Evolutionary conservation across 2,329 filamentous ascomycete species (phyloP).

Genomic region (Aureobasidium melanogenum): DNA sequence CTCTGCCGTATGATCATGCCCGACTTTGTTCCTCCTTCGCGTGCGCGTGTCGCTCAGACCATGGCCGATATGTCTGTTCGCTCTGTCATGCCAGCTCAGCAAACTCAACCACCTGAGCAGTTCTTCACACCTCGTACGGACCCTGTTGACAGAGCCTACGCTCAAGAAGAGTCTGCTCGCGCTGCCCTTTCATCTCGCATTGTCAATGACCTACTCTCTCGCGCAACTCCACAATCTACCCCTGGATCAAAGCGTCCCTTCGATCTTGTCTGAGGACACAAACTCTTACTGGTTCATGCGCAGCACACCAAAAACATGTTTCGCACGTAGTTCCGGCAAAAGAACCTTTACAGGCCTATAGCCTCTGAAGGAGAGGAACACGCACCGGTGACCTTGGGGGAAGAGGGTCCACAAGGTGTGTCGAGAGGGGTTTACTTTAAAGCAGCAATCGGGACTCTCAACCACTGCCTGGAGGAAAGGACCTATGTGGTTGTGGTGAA

Average conservation of each 20-base stretch:
- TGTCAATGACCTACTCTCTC: background rate
- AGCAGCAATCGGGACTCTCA: background rate
- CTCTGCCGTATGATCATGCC: conserved; percentile 1
- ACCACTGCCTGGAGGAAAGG: background rate
- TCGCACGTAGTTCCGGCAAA: background rate
- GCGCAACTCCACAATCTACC: background rate
- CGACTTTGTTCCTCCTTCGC: conserved; percentile 1
- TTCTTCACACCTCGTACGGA: background rate
- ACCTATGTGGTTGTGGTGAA: background rate
- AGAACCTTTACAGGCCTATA: background rate
- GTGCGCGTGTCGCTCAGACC: conserved; percentile 2
- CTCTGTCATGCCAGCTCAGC: background rate
- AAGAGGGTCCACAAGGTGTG: background rate
- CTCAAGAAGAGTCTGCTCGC: background rate
- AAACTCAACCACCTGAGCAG: background rate
- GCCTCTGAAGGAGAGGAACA: background rate
- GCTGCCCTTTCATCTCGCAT: background rate
- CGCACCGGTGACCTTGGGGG: background rate
- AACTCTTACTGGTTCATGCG: background rate
- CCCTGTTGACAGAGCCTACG: background rate
- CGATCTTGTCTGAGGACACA: background rate
- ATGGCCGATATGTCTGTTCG: background rate
- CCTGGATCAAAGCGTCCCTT: conserved; percentile 5
- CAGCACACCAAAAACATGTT: background rate
- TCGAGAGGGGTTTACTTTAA: background rate